Conservation (phyloP, 208 protist species). For the Crithidia sp. region DNA sequence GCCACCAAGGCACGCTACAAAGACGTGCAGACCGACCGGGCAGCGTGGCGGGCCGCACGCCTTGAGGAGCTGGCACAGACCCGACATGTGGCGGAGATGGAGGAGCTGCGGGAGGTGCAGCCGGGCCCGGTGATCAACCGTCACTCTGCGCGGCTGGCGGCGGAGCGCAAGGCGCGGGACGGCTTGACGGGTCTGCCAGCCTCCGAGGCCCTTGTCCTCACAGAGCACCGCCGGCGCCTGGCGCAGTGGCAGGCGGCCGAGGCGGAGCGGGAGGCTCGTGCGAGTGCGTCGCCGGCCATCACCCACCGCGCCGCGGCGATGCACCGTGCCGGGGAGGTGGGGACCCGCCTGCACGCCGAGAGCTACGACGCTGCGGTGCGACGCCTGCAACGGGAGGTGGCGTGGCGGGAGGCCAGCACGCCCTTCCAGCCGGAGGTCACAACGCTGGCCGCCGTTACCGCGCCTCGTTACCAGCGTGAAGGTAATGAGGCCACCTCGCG, state of each 20-base stretch:
- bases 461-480: constrained; percentile 36
- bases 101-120: constrained; percentile 33
- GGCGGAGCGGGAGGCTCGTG: constrained; percentile 21
- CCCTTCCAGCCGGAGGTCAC: constrained; percentile 66
- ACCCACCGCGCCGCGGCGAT: constrained; percentile 63
- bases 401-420: constrained; percentile 15
- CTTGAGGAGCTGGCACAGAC: constrained; percentile 34
- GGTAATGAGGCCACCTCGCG: neutral
- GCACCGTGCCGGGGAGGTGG: constrained; percentile 43
- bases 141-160: constrained; percentile 51
- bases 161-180: constrained; percentile 34
- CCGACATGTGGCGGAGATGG: constrained; percentile 9
- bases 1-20: constrained; percentile 43
- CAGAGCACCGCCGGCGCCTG: constrained; percentile 24
- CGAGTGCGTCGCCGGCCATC: constrained; percentile 32
- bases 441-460: constrained; percentile 30
- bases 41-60: constrained; percentile 32
- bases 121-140: constrained; percentile 49
- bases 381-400: constrained; percentile 41
- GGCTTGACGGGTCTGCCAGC: constrained; percentile 34
- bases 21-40: constrained; percentile 22
- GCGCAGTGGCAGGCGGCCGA: constrained; percentile 32
- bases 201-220: constrained; percentile 24
- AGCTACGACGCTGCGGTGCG: constrained; percentile 51
- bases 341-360: constrained; percentile 57